Evolutionary conservation across 768 basidiomycete species (phyloP).

Genomic region (Boletus tomentosulus): DNA sequence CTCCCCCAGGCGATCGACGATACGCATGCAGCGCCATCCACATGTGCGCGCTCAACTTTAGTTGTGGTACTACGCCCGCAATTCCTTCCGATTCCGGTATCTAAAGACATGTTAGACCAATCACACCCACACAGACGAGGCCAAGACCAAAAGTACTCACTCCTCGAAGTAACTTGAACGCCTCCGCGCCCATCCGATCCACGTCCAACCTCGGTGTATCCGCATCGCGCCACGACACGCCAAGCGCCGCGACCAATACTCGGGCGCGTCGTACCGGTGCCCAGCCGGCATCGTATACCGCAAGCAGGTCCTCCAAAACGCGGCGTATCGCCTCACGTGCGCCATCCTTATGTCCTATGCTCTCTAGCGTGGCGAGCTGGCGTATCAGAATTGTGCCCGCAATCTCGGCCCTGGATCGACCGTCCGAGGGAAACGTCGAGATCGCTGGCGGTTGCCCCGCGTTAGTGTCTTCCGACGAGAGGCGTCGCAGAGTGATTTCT

Average conservation of each 20-base stretch:
- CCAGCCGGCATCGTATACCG: constrained; percentile 42
- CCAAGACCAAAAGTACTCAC: constrained; percentile 27
- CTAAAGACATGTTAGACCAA: constrained; percentile 17
- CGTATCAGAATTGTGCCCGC: constrained; percentile 56
- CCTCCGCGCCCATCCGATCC: constrained; percentile 38
- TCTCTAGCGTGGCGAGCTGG: constrained; percentile 55
- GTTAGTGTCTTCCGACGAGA: background rate
- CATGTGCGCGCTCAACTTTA: constrained; percentile 53
- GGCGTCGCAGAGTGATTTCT: constrained; percentile 43
- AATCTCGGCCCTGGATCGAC: constrained; percentile 24
- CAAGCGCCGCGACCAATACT: constrained; percentile 50
- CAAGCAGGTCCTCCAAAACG: constrained; percentile 48
- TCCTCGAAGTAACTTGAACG: constrained; percentile 40
- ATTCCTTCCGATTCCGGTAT: constrained; percentile 29
- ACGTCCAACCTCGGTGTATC: constrained; percentile 23
- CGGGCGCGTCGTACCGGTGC: constrained; percentile 61
- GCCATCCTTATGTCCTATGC: constrained; percentile 54
- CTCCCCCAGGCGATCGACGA: constrained; percentile 38
- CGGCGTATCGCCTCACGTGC: constrained; percentile 37
- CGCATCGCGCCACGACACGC: constrained; percentile 37
- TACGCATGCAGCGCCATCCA: constrained; percentile 73
- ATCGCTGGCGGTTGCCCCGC: background rate
- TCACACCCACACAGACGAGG: background rate
- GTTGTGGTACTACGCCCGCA: constrained; percentile 37
- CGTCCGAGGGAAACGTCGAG: constrained; percentile 16